phyloP scores from a whole-genome alignment of 139 green algal genomes.

The Tetraselmis striata region DNA sequence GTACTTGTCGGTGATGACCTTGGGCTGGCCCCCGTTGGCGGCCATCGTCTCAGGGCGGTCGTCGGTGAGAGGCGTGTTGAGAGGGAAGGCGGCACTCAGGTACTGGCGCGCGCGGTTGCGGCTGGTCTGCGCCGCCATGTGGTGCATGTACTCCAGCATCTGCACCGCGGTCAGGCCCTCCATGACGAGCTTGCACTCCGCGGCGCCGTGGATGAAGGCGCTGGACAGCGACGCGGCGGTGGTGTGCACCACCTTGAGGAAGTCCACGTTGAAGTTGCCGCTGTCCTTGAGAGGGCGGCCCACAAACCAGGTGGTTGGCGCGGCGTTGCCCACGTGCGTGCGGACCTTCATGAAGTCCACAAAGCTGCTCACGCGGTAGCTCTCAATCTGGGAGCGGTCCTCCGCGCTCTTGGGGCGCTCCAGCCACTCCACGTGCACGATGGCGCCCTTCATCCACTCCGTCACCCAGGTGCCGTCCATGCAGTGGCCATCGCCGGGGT shows the following conservation, averaged over 20 bases:
- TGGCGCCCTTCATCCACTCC: neutral
- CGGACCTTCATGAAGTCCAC: neutral
- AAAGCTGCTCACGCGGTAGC: neutral
- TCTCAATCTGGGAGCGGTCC: neutral
- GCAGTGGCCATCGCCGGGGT: neutral
- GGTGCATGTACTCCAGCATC: neutral
- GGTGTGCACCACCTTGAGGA: neutral
- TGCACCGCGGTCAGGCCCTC: neutral
- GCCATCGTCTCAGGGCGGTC: neutral
- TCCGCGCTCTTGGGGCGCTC: neutral
- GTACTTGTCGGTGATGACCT: neutral
- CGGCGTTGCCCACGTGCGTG: neutral
- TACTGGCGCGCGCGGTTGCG: neutral
- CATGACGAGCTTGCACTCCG: neutral
- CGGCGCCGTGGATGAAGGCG: neutral
- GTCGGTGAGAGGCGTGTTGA: neutral
- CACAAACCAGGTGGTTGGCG: neutral
- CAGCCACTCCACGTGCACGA: neutral
- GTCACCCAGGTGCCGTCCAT: neutral
- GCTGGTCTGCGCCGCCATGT: neutral
- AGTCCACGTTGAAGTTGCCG: neutral
- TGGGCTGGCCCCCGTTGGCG: neutral
- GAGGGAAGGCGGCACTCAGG: neutral
- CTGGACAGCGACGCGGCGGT: neutral
- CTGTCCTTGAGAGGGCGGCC: neutral